Evolutionary conservation across 1,284 basidiomycete species (phyloP).

Genomic region (Naganishia liquefaciens): DNA sequence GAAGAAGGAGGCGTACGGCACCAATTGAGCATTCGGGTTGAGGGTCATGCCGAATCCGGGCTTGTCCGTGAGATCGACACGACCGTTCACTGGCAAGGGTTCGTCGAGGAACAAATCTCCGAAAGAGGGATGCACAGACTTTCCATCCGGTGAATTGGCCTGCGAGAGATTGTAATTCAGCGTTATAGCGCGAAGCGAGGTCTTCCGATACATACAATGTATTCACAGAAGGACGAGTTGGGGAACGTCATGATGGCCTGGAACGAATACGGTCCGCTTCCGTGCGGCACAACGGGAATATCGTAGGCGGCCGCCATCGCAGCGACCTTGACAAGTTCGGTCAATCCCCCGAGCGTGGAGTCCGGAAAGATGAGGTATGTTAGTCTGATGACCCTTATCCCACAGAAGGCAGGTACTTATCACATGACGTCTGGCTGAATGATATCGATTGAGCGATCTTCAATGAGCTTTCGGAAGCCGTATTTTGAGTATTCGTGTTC

Average conservation of each 20-base stretch:
- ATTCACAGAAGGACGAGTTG: conserved; percentile 53
- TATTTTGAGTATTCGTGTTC: conserved; percentile 61
- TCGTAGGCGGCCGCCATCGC: conserved; percentile 55
- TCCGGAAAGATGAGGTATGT: conserved; percentile 40
- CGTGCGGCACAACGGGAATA: conserved; percentile 61
- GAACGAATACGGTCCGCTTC: conserved; percentile 55
- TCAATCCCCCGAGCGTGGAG: conserved; percentile 56
- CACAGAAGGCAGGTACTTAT: conserved; percentile 35
- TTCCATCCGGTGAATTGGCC: conserved; percentile 60
- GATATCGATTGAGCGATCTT: conserved; percentile 58
- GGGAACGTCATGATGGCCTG: conserved; percentile 52
- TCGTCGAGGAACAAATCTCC: conserved; percentile 61
- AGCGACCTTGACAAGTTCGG: conserved; percentile 60
- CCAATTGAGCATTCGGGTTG: conserved; percentile 56
- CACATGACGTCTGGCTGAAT: conserved; percentile 60
- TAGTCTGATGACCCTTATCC: not conserved
- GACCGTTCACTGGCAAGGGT: conserved; percentile 57
- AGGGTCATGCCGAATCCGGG: conserved; percentile 58
- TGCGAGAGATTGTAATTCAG: conserved; percentile 8
- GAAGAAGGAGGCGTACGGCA: conserved; percentile 51
- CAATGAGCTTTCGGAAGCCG: conserved; percentile 61
- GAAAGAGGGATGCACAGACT: conserved; percentile 57
- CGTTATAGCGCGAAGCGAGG: not conserved
- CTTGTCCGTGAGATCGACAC: conserved; percentile 54
- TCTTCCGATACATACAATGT: conserved; percentile 48